Conservation (phyloP, 176 grass and related monocot genomes). For the Thinopyrum elongatum region DNA sequence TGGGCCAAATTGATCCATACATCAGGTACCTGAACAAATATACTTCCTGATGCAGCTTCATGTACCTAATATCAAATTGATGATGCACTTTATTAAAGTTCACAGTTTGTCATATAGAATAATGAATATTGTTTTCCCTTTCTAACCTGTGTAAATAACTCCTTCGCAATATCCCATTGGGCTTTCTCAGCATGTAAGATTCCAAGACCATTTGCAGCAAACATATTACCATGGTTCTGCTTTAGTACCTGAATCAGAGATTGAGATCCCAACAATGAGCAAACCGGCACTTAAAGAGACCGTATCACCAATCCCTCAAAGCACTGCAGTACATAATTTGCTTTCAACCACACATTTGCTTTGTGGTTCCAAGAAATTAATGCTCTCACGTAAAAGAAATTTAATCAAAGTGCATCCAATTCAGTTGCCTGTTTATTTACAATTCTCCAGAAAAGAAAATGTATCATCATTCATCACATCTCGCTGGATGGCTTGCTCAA, state of each 20-base stretch:
- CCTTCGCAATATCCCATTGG: constrained; percentile 91
- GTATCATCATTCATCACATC: too few species aligned
- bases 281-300: not conserved
- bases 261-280: constrained; percentile 1
- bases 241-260: constrained; percentile 65
- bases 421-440: too few species aligned
- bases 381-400: not conserved
- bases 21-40: constrained; percentile 95
- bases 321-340: not conserved
- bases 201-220: constrained; percentile 93
- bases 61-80: constrained; percentile 74
- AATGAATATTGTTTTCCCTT: not conserved
- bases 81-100: constrained; percentile 2
- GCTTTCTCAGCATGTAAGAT: constrained; percentile 90
- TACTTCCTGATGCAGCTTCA: constrained; percentile 89
- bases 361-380: not conserved
- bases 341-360: not conserved
- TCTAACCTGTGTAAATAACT: constrained; percentile 91
- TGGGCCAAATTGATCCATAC: constrained; percentile 97
- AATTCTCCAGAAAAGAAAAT: too few species aligned
- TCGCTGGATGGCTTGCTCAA: too few species aligned
- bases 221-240: constrained; percentile 76
- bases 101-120: constrained; percentile 6
- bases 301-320: not conserved
- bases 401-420: too few species aligned